Evolutionary conservation across 139 green algal genomes (phyloP).

Genomic region (Chlorella sp.): DNA sequence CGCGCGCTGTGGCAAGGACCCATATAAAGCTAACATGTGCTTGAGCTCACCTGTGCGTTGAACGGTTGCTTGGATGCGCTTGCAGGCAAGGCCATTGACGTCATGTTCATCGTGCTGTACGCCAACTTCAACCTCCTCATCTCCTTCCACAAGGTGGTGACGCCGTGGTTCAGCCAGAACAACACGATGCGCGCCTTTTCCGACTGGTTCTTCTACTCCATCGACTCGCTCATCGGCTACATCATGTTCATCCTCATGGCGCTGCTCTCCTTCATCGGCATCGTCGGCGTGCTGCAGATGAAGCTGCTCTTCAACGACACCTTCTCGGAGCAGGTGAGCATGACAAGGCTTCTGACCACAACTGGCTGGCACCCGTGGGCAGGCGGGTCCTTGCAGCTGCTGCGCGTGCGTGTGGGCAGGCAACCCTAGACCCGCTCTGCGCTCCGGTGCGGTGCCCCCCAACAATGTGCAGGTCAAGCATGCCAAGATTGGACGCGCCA

Average conservation of each 20-base stretch:
- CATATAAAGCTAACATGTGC: too few relatives aligned
- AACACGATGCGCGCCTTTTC: conserved; percentile 31
- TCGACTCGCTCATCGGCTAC: conserved; percentile 30
- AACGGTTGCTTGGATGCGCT: too few relatives aligned
- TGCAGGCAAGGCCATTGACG: conserved; percentile 18
- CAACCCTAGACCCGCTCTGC: neutral
- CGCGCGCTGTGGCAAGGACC: too few relatives aligned
- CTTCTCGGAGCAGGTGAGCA: conserved; percentile 29
- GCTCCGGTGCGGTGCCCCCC: too few relatives aligned
- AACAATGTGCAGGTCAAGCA: conserved; percentile 12
- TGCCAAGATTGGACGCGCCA: conserved; percentile 28
- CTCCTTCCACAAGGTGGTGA: conserved; percentile 27
- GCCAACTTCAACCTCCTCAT: conserved; percentile 39
- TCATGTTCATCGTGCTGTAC: conserved; percentile 30
- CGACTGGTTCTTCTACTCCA: conserved; percentile 29
- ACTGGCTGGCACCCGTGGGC: neutral
- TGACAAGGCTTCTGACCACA: neutral
- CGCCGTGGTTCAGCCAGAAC: conserved; percentile 23
- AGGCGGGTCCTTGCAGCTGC: neutral
- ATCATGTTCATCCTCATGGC: conserved; percentile 35
- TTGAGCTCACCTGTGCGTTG: too few relatives aligned
- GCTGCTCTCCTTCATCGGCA: conserved; percentile 34
- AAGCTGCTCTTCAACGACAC: conserved; percentile 46
- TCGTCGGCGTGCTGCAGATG: conserved; percentile 35
- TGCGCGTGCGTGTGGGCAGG: neutral